Evolutionary conservation across 495 filamentous ascomycete species (phyloP), one percentile per base, ranked within the genome.

Genomic region (Penicillium lagena): DNA sequence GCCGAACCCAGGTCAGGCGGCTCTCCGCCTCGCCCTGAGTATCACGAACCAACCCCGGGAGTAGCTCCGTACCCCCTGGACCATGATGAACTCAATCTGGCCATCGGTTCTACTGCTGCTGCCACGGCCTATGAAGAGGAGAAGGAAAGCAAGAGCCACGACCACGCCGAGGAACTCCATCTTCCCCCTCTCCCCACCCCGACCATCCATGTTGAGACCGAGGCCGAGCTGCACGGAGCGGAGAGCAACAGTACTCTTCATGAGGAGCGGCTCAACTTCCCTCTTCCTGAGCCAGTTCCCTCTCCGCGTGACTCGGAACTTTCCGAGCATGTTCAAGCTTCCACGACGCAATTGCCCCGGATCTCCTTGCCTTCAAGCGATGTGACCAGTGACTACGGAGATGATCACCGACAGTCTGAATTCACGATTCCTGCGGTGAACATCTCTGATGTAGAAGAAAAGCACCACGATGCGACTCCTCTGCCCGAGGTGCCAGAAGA

Each of bases 351-450:
- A 30, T 55, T 63, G 14, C 71, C 67, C 27, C 62, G 59, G 39
- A 72, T 66, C 51, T 75, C 65, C 32, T 53, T 73, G 35, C 67
- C 70, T 5, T 52, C 56, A 28, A 70, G 66, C 44, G 77, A 82
- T 57, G 70, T 73, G 33, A 66, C 68, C 29, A 79, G 17, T 27
- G 58, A 77, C 48, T 75, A 83, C 40, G 83, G 85, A 61, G 82
- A 76, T n/a, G 80, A 85, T 53, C 71, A 53, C 49, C 77, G 69
- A 59, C 78, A 68, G 60, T 80, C 52, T 65, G 77, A 45, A 58
- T 69, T 44, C 66, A 60, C 43, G 39, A 56, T 52, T 30, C 70
- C 53, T 29, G 55, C 55, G 7, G 64, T 55, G 46, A 68, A 66
- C 17, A 37, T 68, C 27, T 52, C 64, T 17, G 51, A 45, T 10